Conservation (phyloP, 192 early-diverging fungal species). For the Podila verticillata region DNA sequence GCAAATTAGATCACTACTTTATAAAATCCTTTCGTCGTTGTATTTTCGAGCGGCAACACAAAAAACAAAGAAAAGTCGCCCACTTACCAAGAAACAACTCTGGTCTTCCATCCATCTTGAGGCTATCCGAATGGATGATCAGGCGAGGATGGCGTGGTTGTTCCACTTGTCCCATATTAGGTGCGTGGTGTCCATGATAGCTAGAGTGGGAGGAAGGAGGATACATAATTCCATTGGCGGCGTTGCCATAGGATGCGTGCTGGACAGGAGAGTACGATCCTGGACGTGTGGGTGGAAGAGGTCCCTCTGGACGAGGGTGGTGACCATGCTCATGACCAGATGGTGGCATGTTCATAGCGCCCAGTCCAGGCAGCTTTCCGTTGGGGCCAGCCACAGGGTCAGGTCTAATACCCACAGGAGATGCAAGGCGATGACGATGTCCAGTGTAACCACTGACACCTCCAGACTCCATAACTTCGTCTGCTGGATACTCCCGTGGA, state of each 20-base stretch:
- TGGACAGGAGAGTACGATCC: constrained; percentile 20
- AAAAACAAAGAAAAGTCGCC: not conserved
- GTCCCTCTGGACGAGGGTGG: constrained; percentile 14
- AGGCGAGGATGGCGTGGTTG: constrained; percentile 27
- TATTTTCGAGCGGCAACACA: not conserved
- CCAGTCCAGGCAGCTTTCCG: constrained; percentile 28
- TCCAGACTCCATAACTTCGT: constrained; percentile 50
- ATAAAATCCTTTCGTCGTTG: not conserved
- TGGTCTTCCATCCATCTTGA: constrained; percentile 39
- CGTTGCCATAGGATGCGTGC: not conserved
- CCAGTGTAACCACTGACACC: constrained; percentile 21
- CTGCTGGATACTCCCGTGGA: constrained; percentile 24
- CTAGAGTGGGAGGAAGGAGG: not conserved
- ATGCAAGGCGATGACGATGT: constrained; percentile 31
- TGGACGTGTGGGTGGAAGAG: constrained; percentile 5
- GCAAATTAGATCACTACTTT: not conserved
- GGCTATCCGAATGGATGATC: constrained; percentile 43
- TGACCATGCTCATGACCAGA: constrained; percentile 14
- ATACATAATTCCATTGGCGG: constrained; percentile 19
- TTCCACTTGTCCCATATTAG: not conserved
- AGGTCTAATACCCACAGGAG: constrained; percentile 31
- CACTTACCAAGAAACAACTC: constrained; percentile 44
- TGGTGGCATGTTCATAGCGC: constrained; percentile 4
- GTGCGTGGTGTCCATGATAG: not conserved
- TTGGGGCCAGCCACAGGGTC: constrained; percentile 11